Percentiles rank a stretch among this genome's conserved stretches.
These are phyloP conservation scores for Triadica sebifera DNA, from an alignment of 345 rosid genomes.

Conservation along the genomic window DNA sequence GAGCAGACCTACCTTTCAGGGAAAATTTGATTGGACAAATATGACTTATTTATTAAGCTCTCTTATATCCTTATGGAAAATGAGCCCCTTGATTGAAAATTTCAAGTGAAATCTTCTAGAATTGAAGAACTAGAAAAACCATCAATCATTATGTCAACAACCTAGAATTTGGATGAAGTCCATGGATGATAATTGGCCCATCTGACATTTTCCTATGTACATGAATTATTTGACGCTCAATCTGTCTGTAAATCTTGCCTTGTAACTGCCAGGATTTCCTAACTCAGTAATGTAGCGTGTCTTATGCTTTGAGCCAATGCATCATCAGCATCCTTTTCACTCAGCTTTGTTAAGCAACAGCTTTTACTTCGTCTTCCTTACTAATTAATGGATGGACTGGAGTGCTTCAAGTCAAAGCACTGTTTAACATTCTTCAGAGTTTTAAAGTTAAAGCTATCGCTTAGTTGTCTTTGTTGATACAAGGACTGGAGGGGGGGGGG, in stretches of 20 bases:
- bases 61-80: background rate
- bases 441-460: slow-evolving; percentile 9
- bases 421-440: background rate
- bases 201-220: slow-evolving; percentile 13
- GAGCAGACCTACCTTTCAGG: too few species aligned
- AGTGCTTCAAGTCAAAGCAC: slow-evolving; percentile 54
- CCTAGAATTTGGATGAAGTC: too few species aligned
- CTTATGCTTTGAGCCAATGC: slow-evolving; percentile 7
- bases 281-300: slow-evolving; percentile 13
- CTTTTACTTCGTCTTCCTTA: background rate
- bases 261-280: background rate
- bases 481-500: slow-evolving; percentile 71
- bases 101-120: background rate
- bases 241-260: too few species aligned
- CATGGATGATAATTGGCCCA: background rate
- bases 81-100: background rate
- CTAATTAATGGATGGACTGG: background rate
- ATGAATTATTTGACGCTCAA: too few species aligned
- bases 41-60: background rate
- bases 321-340: background rate
- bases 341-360: background rate
- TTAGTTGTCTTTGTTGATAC: slow-evolving; percentile 5
- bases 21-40: background rate
- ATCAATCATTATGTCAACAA: background rate
- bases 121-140: background rate